A percentile compares a stretch with the other conserved stretches of the same genome.
Conservation (phyloP, 2,329 filamentous ascomycete genomes). For the Pseudocercospora fijiensis region DNA sequence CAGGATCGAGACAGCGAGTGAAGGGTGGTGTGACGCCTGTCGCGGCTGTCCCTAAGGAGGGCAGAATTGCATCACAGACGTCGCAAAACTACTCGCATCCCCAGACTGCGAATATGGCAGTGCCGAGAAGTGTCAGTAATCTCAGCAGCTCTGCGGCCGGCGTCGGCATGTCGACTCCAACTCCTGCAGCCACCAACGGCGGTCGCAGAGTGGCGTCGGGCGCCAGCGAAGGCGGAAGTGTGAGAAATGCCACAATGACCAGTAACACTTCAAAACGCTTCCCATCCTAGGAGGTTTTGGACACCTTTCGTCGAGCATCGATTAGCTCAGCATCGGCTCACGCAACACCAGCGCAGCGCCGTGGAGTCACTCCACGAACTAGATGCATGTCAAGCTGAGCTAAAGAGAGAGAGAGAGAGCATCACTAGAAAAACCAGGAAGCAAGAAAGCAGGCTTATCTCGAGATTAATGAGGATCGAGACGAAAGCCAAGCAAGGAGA, state of each 20-base stretch:
- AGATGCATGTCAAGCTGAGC: neutral
- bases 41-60: constrained; percentile 36
- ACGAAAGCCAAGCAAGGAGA: constrained; percentile 1
- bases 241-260: neutral
- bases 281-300: neutral
- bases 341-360: neutral
- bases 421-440: neutral
- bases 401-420: neutral
- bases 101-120: constrained; percentile 6
- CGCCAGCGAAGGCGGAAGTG: neutral
- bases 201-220: neutral
- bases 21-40: constrained; percentile 40
- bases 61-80: constrained; percentile 24
- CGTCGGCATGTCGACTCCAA: neutral
- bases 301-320: neutral
- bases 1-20: constrained; percentile 30
- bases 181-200: neutral
- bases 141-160: constrained; percentile 1
- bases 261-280: neutral
- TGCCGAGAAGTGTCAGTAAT: constrained; percentile 24
- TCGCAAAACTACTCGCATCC: constrained; percentile 16
- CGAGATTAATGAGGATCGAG: constrained; percentile 1
- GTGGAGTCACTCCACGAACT: neutral
- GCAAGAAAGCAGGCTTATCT: constrained; percentile 1
- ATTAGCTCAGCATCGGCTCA: neutral